A percentile compares a stretch with the other conserved stretches of the same genome.
These are phyloP conservation scores for Melanomma pulvis-pyrius DNA, from an alignment of 495 filamentous ascomycete genomes.

Conservation along the genomic window DNA sequence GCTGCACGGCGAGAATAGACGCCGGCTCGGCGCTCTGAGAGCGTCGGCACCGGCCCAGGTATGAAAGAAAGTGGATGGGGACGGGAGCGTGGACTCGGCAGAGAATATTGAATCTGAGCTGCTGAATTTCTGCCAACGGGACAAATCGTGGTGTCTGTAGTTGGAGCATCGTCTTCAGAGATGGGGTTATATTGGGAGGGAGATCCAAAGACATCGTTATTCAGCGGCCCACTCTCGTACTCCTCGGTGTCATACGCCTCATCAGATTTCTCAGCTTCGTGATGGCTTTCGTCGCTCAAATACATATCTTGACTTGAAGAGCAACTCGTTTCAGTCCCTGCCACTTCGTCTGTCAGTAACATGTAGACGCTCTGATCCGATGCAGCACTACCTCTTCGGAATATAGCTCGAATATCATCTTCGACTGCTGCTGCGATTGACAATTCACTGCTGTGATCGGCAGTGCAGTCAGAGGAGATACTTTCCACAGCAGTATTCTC, in stretches of 20 bases:
- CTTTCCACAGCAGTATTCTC: neutral
- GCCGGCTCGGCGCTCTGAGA: neutral
- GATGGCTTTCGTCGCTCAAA: neutral
- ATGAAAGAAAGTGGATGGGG: neutral
- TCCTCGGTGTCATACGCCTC: neutral
- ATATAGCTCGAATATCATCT: neutral
- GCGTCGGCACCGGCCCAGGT: neutral
- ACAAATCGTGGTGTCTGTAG: neutral
- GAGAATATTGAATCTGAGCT: neutral
- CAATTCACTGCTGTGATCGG: neutral
- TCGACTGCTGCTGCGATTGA: neutral
- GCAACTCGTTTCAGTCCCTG: neutral
- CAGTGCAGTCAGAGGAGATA: neutral
- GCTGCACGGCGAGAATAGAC: neutral
- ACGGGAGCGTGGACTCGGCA: neutral
- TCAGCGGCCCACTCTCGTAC: neutral
- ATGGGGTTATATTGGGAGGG: neutral
- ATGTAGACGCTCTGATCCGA: neutral
- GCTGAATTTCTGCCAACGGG: neutral
- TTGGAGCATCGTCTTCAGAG: neutral
- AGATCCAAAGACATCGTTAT: neutral
- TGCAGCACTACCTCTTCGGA: neutral
- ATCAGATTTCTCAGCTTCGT: neutral
- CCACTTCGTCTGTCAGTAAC: neutral
- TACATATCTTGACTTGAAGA: neutral